These are phyloP conservation scores for Argentina anserina DNA, from an alignment of 306 rosid genomes.

Conservation along the genomic window DNA sequence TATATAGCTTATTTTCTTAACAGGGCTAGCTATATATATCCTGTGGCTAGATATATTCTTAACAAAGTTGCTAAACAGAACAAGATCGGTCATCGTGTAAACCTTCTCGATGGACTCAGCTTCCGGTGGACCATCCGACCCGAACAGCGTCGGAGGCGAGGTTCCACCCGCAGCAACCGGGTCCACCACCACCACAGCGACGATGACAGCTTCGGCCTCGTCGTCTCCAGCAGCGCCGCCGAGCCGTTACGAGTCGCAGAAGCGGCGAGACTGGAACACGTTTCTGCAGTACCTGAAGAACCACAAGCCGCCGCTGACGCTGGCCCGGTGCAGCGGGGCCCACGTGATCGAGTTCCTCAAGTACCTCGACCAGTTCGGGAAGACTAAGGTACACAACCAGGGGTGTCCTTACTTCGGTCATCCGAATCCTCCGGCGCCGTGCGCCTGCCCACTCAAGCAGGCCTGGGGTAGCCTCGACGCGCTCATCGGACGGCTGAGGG, in stretches of 20 bases:
- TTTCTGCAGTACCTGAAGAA: slow-evolving; percentile 80
- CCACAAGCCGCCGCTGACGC: slow-evolving; percentile 92
- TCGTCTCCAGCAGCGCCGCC: slow-evolving; percentile 47
- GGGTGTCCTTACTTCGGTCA: slow-evolving; percentile 85
- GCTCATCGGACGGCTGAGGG: slow-evolving; percentile 83
- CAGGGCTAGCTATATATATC: background rate
- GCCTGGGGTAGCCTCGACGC: slow-evolving; percentile 97
- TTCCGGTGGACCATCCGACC: slow-evolving; percentile 42
- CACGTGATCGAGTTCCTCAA: slow-evolving; percentile 92
- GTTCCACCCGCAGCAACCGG: background rate
- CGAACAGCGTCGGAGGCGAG: slow-evolving; percentile 5
- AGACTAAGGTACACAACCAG: slow-evolving; percentile 71
- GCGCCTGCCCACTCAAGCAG: slow-evolving; percentile 78
- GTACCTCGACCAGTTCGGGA: slow-evolving; percentile 90
- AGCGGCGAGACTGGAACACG: slow-evolving; percentile 95
- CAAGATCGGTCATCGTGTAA: background rate
- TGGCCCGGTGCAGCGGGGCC: slow-evolving; percentile 94
- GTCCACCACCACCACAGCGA: background rate
- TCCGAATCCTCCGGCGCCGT: slow-evolving; percentile 80
- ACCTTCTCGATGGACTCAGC: slow-evolving; percentile 53
- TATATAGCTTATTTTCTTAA: background rate
- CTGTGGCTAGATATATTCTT: background rate
- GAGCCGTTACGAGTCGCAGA: slow-evolving; percentile 94
- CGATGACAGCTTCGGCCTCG: slow-evolving; percentile 14
- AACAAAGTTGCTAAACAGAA: background rate